Evolutionary conservation across 73 alveolate genomes (phyloP).

Genomic region (Tetrahymena thermophila): DNA sequence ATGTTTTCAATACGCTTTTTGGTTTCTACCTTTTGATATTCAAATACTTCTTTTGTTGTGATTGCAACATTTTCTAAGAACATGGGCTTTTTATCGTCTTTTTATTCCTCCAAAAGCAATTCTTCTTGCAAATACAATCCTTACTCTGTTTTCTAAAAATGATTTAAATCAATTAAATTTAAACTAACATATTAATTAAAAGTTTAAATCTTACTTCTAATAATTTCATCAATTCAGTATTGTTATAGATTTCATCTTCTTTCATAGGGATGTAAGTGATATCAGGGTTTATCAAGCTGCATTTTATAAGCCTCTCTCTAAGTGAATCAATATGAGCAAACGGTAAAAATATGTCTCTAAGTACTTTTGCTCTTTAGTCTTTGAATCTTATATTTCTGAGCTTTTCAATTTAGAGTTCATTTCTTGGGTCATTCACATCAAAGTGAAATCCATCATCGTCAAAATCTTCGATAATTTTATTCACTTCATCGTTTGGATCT

Average conservation of each 20-base stretch:
- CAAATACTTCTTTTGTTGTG: not conserved
- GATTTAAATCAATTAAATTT: not conserved
- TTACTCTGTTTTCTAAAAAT: not conserved
- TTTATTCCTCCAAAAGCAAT: not conserved
- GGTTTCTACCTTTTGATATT: not conserved
- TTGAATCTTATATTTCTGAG: conserved; percentile 69
- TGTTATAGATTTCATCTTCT: conserved; percentile 62
- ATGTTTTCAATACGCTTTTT: not conserved
- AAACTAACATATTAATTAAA: not conserved
- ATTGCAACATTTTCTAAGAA: not conserved
- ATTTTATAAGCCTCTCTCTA: conserved; percentile 64
- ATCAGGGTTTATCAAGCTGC: conserved; percentile 50
- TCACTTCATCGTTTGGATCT: conserved; percentile 66
- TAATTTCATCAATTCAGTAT: conserved; percentile 1
- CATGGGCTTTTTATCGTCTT: not conserved
- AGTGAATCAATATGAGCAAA: conserved; percentile 48
- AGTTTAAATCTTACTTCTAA: not conserved
- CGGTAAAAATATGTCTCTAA: conserved; percentile 78
- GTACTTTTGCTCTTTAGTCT: conserved; percentile 55
- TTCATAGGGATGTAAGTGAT: conserved; percentile 64
- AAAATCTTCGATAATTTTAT: conserved; percentile 62
- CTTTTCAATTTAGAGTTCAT: conserved; percentile 69
- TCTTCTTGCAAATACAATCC: not conserved
- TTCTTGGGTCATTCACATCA: conserved; percentile 97
- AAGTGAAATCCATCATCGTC: conserved; percentile 61